phyloP scores from a whole-genome alignment of 192 early-diverging fungal genomes.

The Linnemannia schmuckeri region DNA sequence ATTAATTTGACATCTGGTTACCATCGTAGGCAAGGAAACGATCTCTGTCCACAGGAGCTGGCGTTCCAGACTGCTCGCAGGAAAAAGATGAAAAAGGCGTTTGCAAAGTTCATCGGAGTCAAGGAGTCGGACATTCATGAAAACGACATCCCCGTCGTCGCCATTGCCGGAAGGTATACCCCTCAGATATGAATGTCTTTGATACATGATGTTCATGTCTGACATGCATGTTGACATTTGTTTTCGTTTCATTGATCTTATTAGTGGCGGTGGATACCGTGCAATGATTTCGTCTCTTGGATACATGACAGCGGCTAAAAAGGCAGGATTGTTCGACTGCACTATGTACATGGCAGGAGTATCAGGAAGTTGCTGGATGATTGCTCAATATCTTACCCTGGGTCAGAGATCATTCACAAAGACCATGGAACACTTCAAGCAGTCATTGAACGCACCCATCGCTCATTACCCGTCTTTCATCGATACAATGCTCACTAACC shows the following conservation, averaged over 20 bases:
- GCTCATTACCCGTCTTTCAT: slow-evolving; percentile 44
- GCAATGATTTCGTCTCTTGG: slow-evolving; percentile 84
- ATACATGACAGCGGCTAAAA: slow-evolving; percentile 74
- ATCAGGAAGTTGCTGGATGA: slow-evolving; percentile 75
- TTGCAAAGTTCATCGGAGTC: slow-evolving; percentile 85
- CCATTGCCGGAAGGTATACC: slow-evolving; percentile 71
- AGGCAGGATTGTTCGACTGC: slow-evolving; percentile 76
- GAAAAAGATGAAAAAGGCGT: slow-evolving; percentile 67
- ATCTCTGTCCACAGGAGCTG: slow-evolving; percentile 61
- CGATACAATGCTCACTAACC: slow-evolving; percentile 46
- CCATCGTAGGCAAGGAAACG: slow-evolving; percentile 44
- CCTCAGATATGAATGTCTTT: not conserved
- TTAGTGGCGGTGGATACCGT: slow-evolving; percentile 84
- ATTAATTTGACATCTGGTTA: slow-evolving; percentile 2
- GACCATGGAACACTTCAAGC: slow-evolving; percentile 46
- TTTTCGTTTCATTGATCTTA: not conserved
- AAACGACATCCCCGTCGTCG: slow-evolving; percentile 79
- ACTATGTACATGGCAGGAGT: slow-evolving; percentile 78
- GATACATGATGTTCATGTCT: not conserved
- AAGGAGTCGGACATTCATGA: slow-evolving; percentile 70
- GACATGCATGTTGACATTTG: too few relatives aligned
- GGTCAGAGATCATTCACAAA: slow-evolving; percentile 53
- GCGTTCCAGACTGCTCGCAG: slow-evolving; percentile 61
- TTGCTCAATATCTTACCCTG: slow-evolving; percentile 62
- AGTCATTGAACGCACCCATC: slow-evolving; percentile 35